A percentile compares a stretch with the other conserved stretches of the same genome.
Conservation (phyloP, 306 rosid species). For the Pterocarpus santalinus region DNA sequence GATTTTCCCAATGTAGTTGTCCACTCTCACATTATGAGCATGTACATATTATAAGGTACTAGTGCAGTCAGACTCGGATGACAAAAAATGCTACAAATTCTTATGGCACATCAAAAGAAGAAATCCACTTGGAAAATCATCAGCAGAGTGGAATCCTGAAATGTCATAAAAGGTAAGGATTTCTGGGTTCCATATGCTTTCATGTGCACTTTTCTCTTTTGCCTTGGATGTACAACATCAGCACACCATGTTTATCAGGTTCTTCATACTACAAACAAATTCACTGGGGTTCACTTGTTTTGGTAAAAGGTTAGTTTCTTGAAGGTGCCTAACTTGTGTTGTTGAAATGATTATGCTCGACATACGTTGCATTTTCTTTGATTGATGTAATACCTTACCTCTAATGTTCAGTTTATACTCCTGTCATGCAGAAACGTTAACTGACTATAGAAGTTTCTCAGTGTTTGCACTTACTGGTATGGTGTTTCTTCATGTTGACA, state of each 20-base stretch:
- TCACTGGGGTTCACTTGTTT: conserved; percentile 34
- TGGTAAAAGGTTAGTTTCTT: conserved; percentile 46
- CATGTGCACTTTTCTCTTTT: conserved; percentile 19
- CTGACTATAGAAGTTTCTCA: background rate
- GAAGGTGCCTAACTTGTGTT: conserved; percentile 21
- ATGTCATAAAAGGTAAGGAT: conserved; percentile 9
- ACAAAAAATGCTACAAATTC: conserved; percentile 21
- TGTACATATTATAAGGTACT: background rate
- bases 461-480: too few species aligned
- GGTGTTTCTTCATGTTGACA: too few species aligned
- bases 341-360: conserved; percentile 16
- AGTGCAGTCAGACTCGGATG: background rate
- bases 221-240: too few species aligned
- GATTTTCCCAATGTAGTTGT: conserved; percentile 43
- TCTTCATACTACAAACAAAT: background rate
- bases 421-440: background rate
- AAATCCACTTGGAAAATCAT: conserved; percentile 36
- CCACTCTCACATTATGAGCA: conserved; percentile 21
- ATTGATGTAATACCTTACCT: too few species aligned
- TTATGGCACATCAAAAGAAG: conserved; percentile 29
- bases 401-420: conserved; percentile 18
- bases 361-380: background rate
- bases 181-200: background rate
- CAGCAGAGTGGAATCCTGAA: conserved; percentile 32
- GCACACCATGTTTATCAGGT: too few species aligned